Conservation (phyloP, 2,329 filamentous ascomycete genomes). For the Epichloe brachyelytri region DNA sequence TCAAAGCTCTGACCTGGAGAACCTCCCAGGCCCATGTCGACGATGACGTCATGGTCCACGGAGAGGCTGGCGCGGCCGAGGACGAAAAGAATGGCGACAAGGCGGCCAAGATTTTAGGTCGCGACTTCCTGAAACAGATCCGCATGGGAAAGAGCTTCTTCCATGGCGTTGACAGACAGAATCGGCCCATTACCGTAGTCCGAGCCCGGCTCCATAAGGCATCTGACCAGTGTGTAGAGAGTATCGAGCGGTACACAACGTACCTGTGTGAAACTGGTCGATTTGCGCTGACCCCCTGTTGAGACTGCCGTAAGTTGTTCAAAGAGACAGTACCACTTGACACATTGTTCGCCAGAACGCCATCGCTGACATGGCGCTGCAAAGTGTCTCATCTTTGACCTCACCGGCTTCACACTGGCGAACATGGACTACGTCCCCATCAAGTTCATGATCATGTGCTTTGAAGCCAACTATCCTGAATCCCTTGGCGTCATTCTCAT, state of each 20-base stretch:
- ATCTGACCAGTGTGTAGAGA: slow-evolving; percentile 17
- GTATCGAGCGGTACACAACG: slow-evolving; percentile 24
- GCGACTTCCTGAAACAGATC: slow-evolving; percentile 22
- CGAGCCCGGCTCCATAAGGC: slow-evolving; percentile 21
- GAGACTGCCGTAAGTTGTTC: slow-evolving; percentile 8
- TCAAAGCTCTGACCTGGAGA: slow-evolving; percentile 25
- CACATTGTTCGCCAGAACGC: background rate
- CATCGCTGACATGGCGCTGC: background rate
- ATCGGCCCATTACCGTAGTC: slow-evolving; percentile 24
- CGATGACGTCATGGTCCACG: slow-evolving; percentile 17
- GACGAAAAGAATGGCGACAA: slow-evolving; percentile 16
- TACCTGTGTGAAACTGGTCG: slow-evolving; percentile 24
- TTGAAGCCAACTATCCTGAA: slow-evolving; percentile 68
- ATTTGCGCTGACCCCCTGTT: slow-evolving; percentile 7
- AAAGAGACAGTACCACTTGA: background rate
- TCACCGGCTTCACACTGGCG: slow-evolving; percentile 54
- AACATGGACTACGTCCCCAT: slow-evolving; percentile 70
- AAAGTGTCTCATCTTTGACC: slow-evolving; percentile 49
- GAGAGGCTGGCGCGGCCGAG: slow-evolving; percentile 18
- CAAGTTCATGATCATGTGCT: slow-evolving; percentile 68
- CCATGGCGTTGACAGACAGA: slow-evolving; percentile 21
- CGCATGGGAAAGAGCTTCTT: slow-evolving; percentile 26
- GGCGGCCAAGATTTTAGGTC: background rate
- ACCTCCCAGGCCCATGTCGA: slow-evolving; percentile 18
- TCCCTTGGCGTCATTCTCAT: slow-evolving; percentile 57